These are phyloP conservation scores for Candida vaughaniae DNA, from an alignment of 805 yeast species.

Conservation along the genomic window DNA sequence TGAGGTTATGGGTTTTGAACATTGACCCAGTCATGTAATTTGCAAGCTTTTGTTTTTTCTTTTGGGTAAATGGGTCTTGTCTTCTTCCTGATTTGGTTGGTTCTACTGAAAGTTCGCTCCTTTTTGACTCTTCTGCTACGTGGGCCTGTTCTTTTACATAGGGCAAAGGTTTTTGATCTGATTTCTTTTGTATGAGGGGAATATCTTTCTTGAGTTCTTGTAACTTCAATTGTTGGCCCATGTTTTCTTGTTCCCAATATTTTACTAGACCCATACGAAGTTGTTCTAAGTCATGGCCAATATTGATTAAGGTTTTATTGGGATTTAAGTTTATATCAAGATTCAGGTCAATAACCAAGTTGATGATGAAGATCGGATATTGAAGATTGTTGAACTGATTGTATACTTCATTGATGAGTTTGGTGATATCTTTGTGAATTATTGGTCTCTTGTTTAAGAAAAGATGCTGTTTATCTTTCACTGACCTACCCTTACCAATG, in stretches of 20 bases:
- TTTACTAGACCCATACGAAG: slow-evolving; percentile 50
- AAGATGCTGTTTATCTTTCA: slow-evolving; percentile 72
- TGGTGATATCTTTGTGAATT: slow-evolving; percentile 49
- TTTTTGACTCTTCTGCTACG: neutral
- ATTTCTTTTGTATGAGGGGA: too few relatives aligned
- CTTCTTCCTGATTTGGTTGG: neutral
- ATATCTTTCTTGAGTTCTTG: too few relatives aligned
- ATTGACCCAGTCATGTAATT: slow-evolving; percentile 2
- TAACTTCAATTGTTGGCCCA: slow-evolving; percentile 4
- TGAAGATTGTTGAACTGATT: slow-evolving; percentile 70
- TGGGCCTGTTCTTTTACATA: neutral
- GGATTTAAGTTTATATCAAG: slow-evolving; percentile 92
- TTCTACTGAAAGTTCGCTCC: neutral
- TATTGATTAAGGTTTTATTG: slow-evolving; percentile 67
- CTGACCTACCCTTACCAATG: slow-evolving; percentile 65
- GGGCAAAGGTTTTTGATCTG: neutral
- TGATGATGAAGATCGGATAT: slow-evolving; percentile 64
- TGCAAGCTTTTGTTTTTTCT: slow-evolving; percentile 11
- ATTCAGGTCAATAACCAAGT: slow-evolving; percentile 54
- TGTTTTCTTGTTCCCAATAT: slow-evolving; percentile 44
- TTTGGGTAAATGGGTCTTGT: slow-evolving; percentile 26
- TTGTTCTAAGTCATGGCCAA: slow-evolving; percentile 46
- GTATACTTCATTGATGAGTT: slow-evolving; percentile 71
- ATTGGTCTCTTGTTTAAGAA: slow-evolving; percentile 81
- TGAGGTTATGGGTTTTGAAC: slow-evolving; percentile 13